Conservation (phyloP, 2,329 filamentous ascomycete genomes). For the Knoxdaviesia capensis region DNA sequence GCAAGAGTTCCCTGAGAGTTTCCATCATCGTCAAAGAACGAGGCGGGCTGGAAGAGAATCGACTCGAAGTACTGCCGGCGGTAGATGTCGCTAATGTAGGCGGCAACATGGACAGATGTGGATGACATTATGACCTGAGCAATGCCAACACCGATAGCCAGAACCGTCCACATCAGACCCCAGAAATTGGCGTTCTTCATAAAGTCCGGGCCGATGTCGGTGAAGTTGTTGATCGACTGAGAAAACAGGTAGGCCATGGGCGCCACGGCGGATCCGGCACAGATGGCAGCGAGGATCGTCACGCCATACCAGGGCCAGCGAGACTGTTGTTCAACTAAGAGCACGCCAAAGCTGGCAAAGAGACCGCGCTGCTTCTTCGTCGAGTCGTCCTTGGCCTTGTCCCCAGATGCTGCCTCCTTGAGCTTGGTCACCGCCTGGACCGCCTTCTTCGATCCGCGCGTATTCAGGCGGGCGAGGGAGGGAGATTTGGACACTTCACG, state of each 20-base stretch:
- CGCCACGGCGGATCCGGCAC: slow-evolving; percentile 22
- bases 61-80: slow-evolving; percentile 39
- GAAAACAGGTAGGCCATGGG: slow-evolving; percentile 35
- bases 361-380: slow-evolving; percentile 20
- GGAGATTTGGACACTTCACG: slow-evolving; percentile 13
- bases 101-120: slow-evolving; percentile 23
- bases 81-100: slow-evolving; percentile 30
- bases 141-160: slow-evolving; percentile 30
- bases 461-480: too few relatives aligned
- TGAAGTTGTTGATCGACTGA: slow-evolving; percentile 29
- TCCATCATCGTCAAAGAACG: slow-evolving; percentile 39
- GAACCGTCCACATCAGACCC: slow-evolving; percentile 43
- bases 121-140: slow-evolving; percentile 30
- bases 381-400: slow-evolving; percentile 10
- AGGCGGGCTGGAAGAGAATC: slow-evolving; percentile 36
- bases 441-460: too few relatives aligned
- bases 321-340: slow-evolving; percentile 34
- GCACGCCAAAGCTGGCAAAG: slow-evolving; percentile 30
- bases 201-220: slow-evolving; percentile 14
- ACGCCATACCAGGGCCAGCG: slow-evolving; percentile 29
- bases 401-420: slow-evolving; percentile 18
- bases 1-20: slow-evolving; percentile 41
- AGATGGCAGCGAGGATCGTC: slow-evolving; percentile 24
- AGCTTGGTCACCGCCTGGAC: slow-evolving; percentile 5
- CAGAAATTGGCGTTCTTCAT: slow-evolving; percentile 23